Conservation (phyloP, 139 green algal species). For the Tetraselmis striata region DNA sequence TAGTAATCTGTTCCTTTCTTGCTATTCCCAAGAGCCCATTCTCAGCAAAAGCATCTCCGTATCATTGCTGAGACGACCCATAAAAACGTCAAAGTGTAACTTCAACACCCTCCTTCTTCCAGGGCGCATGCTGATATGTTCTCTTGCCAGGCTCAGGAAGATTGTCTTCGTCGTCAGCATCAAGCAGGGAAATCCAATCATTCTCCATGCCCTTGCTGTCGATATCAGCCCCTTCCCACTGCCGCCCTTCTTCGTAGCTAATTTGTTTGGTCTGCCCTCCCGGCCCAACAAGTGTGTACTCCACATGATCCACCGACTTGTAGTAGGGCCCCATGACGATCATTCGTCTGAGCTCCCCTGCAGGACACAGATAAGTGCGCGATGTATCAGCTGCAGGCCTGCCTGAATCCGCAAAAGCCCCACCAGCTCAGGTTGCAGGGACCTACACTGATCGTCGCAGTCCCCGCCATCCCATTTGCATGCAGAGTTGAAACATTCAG, state of each 20-base stretch:
- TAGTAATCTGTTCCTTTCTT: too few species aligned
- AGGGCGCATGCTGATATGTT: neutral
- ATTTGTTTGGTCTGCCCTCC: conserved; percentile 11
- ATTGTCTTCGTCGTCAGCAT: neutral
- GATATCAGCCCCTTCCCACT: conserved; percentile 17
- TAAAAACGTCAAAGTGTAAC: neutral
- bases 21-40: too few species aligned
- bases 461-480: conserved; percentile 17
- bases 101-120: neutral
- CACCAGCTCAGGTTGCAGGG: neutral
- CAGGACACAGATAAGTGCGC: neutral
- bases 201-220: neutral
- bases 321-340: conserved; percentile 22
- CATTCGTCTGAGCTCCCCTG: conserved; percentile 11
- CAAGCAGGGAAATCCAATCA: neutral
- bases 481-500: conserved; percentile 14
- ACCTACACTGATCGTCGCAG: conserved; percentile 12
- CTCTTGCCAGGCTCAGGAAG: neutral
- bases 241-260: conserved; percentile 16
- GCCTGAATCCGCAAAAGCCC: neutral
- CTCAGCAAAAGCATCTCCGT: too few species aligned
- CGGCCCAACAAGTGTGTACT: conserved; percentile 22
- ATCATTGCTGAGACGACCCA: too few species aligned
- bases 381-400: too few species aligned
- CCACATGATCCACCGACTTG: conserved; percentile 21